phyloP scores from a whole-genome alignment of 2,329 filamentous ascomycete genomes.

The Hymenoscyphus repandus region DNA sequence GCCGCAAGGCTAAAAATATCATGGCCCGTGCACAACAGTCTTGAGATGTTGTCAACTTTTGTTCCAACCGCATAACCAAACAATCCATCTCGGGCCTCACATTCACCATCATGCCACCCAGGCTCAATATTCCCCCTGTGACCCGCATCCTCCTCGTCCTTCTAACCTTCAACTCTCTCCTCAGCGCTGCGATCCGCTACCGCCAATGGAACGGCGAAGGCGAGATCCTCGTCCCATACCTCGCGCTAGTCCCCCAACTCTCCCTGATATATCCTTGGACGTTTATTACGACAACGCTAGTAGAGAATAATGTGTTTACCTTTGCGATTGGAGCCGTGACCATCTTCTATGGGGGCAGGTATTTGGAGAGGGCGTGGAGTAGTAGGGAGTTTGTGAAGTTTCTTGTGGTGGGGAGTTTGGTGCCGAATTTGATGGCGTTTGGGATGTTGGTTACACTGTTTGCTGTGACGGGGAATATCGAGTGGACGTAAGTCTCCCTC shows the following conservation, averaged over 20 bases:
- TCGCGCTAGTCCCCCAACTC: slow-evolving; percentile 77
- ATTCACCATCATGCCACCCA: slow-evolving; percentile 58
- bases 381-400: slow-evolving; percentile 90
- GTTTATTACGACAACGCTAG: slow-evolving; percentile 76
- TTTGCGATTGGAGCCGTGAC: slow-evolving; percentile 71
- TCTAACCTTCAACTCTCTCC: slow-evolving; percentile 70
- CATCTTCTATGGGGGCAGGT: slow-evolving; percentile 86
- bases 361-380: slow-evolving; percentile 94
- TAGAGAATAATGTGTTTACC: slow-evolving; percentile 91
- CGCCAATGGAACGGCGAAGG: slow-evolving; percentile 59
- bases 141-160: slow-evolving; percentile 76
- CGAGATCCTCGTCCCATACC: slow-evolving; percentile 73
- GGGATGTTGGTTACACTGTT: slow-evolving; percentile 69
- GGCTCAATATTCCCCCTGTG: slow-evolving; percentile 88
- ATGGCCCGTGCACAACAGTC: too few species aligned
- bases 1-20: too few species aligned
- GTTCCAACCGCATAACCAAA: too few species aligned
- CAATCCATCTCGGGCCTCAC: neutral
- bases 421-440: slow-evolving; percentile 77
- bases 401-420: slow-evolving; percentile 66
- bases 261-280: slow-evolving; percentile 93
- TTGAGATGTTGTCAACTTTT: too few species aligned
- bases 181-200: slow-evolving; percentile 76
- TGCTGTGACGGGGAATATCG: slow-evolving; percentile 59
- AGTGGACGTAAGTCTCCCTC: slow-evolving; percentile 61